phyloP scores from a whole-genome alignment of 805 yeast genomes.

The Hanseniaspora lachancei region DNA sequence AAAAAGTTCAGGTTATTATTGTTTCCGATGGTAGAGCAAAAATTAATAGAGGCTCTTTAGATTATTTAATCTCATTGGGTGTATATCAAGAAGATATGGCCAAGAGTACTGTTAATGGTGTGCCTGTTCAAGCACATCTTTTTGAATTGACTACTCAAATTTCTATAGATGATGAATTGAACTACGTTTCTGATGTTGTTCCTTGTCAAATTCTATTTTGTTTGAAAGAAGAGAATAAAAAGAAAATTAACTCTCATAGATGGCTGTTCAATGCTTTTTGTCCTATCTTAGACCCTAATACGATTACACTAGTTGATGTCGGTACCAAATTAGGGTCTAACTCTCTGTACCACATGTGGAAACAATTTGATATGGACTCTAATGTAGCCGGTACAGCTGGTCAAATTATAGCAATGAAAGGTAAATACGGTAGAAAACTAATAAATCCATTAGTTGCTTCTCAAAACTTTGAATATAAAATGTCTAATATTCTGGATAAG shows the following conservation, averaged over 20 bases:
- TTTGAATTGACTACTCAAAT: slow-evolving; percentile 95
- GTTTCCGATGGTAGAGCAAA: slow-evolving; percentile 92
- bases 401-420: slow-evolving; percentile 90
- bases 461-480: slow-evolving; percentile 90
- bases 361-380: slow-evolving; percentile 89
- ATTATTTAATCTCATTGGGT: slow-evolving; percentile 85
- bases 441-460: slow-evolving; percentile 89
- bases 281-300: slow-evolving; percentile 83
- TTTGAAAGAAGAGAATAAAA: slow-evolving; percentile 79
- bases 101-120: slow-evolving; percentile 80
- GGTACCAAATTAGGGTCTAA: slow-evolving; percentile 89
- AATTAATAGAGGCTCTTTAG: slow-evolving; percentile 70
- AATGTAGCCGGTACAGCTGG: slow-evolving; percentile 99
- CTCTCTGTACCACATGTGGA: slow-evolving; percentile 90
- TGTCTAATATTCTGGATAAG: slow-evolving; percentile 91
- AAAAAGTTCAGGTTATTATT: slow-evolving; percentile 81
- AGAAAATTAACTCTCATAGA: slow-evolving; percentile 92
- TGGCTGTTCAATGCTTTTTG: slow-evolving; percentile 95
- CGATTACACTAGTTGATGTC: slow-evolving; percentile 81
- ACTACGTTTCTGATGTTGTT: slow-evolving; percentile 79
- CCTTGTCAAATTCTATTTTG: slow-evolving; percentile 93
- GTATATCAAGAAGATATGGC: slow-evolving; percentile 96
- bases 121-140: slow-evolving; percentile 82
- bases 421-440: slow-evolving; percentile 68
- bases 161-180: slow-evolving; percentile 76